phyloP scores from a whole-genome alignment of 805 yeast species.

The Vanderwaltozyma yarrowii region DNA sequence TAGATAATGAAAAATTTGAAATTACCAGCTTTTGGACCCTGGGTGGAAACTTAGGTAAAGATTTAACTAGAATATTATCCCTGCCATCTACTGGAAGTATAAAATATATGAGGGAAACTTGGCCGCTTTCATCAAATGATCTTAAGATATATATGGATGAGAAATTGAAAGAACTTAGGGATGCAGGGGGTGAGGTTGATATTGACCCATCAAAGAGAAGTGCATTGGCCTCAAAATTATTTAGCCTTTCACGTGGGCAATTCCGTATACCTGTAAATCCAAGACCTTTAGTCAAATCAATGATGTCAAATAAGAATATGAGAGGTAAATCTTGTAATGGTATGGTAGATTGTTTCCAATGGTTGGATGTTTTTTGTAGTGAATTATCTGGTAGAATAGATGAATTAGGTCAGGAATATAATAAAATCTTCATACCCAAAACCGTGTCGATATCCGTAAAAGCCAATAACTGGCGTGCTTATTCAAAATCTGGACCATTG shows the following conservation, averaged over 20 bases:
- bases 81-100: constrained; percentile 42
- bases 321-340: constrained; percentile 42
- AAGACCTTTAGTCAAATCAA: constrained; percentile 61
- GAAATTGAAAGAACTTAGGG: constrained; percentile 4
- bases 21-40: constrained; percentile 75
- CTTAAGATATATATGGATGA: constrained; percentile 13
- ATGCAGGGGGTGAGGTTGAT: constrained; percentile 5
- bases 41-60: constrained; percentile 82
- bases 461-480: constrained; percentile 15
- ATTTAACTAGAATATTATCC: constrained; percentile 38
- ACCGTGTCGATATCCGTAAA: constrained; percentile 35
- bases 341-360: constrained; percentile 49
- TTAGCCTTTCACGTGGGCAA: constrained; percentile 55
- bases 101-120: constrained; percentile 40
- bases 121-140: constrained; percentile 32
- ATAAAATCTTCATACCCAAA: constrained; percentile 34
- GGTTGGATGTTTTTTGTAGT: constrained; percentile 78
- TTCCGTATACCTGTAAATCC: constrained; percentile 43
- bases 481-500: constrained; percentile 17
- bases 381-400: constrained; percentile 62
- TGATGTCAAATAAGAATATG: constrained; percentile 84
- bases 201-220: constrained; percentile 35
- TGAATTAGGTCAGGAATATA: constrained; percentile 58
- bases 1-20: constrained; percentile 41
- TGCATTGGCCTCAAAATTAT: constrained; percentile 44